A percentile compares a stretch with the other conserved stretches of the same genome.
phyloP scores from a whole-genome alignment of 345 rosid species.

The Eucalyptus sp. region DNA sequence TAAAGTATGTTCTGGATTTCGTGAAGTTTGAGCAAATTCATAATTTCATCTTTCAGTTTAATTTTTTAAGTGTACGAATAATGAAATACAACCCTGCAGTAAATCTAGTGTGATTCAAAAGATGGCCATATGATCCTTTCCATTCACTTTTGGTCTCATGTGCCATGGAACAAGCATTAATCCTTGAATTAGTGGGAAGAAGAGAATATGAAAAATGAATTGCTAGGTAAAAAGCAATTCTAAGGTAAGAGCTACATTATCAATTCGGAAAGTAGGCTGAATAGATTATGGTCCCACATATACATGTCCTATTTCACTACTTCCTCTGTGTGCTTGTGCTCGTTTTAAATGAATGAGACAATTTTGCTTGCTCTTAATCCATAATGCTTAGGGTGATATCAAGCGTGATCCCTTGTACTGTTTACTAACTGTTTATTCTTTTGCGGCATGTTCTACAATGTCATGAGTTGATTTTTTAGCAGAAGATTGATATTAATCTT shows the following conservation, averaged over 20 bases:
- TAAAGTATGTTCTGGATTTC: neutral
- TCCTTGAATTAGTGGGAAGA: neutral
- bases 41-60: neutral
- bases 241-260: neutral
- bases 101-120: neutral
- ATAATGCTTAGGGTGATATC: neutral
- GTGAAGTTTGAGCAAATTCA: neutral
- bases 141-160: neutral
- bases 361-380: neutral
- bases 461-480: neutral
- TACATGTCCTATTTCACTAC: neutral
- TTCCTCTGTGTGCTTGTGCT: neutral
- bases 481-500: neutral
- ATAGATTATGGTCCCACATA: neutral
- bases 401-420: neutral
- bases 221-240: neutral
- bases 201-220: neutral
- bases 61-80: neutral
- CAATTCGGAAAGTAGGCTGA: neutral
- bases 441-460: neutral
- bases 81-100: neutral
- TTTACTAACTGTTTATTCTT: neutral
- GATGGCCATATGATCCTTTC: neutral
- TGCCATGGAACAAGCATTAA: neutral
- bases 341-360: neutral